Evolutionary conservation across 2,329 filamentous ascomycete species (phyloP).

Genomic region (Fusarium continuum): DNA sequence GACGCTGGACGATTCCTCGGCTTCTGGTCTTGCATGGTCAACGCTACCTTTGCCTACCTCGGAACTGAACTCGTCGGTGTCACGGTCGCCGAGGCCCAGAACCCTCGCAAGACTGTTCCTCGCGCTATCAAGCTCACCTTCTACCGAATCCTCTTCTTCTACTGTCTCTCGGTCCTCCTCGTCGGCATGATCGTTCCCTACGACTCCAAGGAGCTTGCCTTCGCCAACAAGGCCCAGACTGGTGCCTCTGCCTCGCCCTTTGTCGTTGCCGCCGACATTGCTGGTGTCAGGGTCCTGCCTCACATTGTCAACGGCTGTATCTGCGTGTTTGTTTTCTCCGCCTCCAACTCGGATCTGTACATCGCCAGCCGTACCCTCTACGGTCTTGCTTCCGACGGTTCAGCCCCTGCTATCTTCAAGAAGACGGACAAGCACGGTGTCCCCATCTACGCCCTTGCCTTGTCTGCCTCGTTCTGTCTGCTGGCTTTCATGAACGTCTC

Average conservation of each 20-base stretch:
- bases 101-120: constrained; percentile 79
- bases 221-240: constrained; percentile 58
- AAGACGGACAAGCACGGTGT: constrained; percentile 77
- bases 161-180: constrained; percentile 76
- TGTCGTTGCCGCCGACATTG: constrained; percentile 74
- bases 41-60: constrained; percentile 81
- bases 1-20: constrained; percentile 63
- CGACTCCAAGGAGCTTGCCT: constrained; percentile 67
- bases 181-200: constrained; percentile 82
- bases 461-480: constrained; percentile 69
- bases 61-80: constrained; percentile 81
- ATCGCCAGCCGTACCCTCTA: constrained; percentile 78
- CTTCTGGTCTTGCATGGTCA: constrained; percentile 78
- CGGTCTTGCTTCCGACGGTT: constrained; percentile 75
- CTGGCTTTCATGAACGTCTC: constrained; percentile 75
- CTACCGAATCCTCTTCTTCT: constrained; percentile 84
- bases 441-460: constrained; percentile 70
- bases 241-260: constrained; percentile 70
- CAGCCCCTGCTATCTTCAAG: constrained; percentile 76
- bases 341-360: constrained; percentile 81
- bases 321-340: constrained; percentile 78
- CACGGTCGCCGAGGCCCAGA: constrained; percentile 81
- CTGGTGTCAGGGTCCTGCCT: constrained; percentile 69
- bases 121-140: constrained; percentile 83
- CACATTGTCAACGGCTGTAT: constrained; percentile 79